phyloP scores from a whole-genome alignment of 75 land plant species.

The Pinus tabuliformis region DNA sequence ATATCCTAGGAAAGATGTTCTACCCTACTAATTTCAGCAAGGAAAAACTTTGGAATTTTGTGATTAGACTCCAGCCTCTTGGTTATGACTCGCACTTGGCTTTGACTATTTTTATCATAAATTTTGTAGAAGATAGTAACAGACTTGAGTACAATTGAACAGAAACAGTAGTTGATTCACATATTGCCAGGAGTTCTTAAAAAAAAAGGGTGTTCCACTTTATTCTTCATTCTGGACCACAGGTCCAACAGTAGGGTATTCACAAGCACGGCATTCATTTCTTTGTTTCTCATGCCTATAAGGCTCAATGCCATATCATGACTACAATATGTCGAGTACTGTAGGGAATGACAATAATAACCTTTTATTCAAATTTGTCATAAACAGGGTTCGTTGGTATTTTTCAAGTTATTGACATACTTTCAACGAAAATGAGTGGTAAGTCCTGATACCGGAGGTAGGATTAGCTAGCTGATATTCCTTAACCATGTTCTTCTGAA shows the following conservation, averaged over 20 bases:
- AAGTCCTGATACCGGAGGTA: background rate
- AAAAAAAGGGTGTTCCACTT: background rate
- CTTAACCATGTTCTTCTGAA: background rate
- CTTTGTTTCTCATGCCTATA: background rate
- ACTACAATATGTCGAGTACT: background rate
- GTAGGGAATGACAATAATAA: background rate
- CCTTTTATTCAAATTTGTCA: too few relatives aligned
- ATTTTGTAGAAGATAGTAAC: background rate
- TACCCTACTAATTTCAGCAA: background rate
- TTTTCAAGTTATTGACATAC: background rate
- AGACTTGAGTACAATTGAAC: background rate
- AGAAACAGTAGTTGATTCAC: background rate
- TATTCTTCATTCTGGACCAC: background rate
- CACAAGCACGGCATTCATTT: background rate
- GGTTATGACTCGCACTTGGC: background rate
- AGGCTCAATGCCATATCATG: background rate
- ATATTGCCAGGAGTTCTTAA: background rate
- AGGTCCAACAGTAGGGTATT: background rate
- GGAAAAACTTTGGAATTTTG: background rate
- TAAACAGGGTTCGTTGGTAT: background rate
- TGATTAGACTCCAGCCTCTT: background rate
- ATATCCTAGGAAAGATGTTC: background rate
- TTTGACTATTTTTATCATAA: background rate
- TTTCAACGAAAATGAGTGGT: background rate
- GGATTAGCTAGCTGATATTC: background rate